phyloP scores from a whole-genome alignment of 169 alveolate genomes.

The Babesia microti region DNA sequence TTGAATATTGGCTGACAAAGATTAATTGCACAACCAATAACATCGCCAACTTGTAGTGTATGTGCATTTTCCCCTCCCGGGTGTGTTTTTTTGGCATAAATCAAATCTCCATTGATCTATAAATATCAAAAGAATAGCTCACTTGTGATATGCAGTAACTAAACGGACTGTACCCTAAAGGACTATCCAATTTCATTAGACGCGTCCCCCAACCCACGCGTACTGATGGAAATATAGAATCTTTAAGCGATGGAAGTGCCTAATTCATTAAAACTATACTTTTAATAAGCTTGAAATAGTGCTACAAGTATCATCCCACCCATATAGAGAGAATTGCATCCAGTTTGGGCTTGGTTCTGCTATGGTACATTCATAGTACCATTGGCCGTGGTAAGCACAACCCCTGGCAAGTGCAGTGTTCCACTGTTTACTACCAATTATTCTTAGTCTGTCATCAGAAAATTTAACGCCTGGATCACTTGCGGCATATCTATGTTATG shows the following conservation, averaged over 20 bases:
- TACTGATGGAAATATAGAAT: constrained; percentile 23
- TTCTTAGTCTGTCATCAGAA: constrained; percentile 28
- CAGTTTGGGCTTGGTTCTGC: constrained; percentile 13
- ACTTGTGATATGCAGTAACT: constrained; percentile 47
- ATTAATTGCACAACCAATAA: constrained; percentile 46
- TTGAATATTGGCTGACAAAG: constrained; percentile 30
- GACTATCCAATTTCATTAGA: constrained; percentile 33
- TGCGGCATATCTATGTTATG: constrained; percentile 6
- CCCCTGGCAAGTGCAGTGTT: constrained; percentile 27
- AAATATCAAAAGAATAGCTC: constrained; percentile 6
- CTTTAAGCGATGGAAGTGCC: constrained; percentile 2
- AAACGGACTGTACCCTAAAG: constrained; percentile 45
- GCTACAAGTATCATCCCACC: constrained; percentile 18
- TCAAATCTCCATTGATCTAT: constrained; percentile 2
- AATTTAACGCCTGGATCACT: constrained; percentile 16
- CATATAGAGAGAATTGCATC: constrained; percentile 18
- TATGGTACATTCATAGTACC: constrained; percentile 28
- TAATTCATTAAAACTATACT: constrained; percentile 1
- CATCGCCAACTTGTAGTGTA: constrained; percentile 33
- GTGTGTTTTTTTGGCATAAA: constrained; percentile 1
- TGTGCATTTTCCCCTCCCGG: constrained; percentile 1
- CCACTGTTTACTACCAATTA: constrained; percentile 24
- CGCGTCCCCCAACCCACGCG: constrained; percentile 54
- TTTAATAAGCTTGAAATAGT: constrained; percentile 15
- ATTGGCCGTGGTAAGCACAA: constrained; percentile 22